phyloP scores from a whole-genome alignment of 1,139 yeast species.

The Nadsonia commutata region DNA sequence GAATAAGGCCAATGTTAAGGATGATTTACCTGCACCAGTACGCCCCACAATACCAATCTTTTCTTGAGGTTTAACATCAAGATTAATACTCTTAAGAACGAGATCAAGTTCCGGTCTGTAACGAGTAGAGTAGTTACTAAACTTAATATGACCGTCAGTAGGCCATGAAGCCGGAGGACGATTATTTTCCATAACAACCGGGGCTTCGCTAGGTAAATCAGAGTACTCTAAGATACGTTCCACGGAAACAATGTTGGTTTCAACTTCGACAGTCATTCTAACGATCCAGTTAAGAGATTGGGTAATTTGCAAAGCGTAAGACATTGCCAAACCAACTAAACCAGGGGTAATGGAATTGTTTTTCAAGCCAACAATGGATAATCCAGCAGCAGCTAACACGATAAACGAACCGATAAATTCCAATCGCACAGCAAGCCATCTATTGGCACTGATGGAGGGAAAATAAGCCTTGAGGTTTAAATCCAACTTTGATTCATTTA shows the following conservation, averaged over 20 bases:
- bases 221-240: constrained; percentile 90
- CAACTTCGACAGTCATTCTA: constrained; percentile 95
- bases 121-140: constrained; percentile 64
- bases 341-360: constrained; percentile 71
- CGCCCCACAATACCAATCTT: constrained; percentile 84
- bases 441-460: constrained; percentile 85
- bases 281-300: constrained; percentile 95
- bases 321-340: constrained; percentile 80
- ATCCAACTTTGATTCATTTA: constrained; percentile 70
- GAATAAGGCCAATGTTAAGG: constrained; percentile 77
- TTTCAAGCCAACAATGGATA: constrained; percentile 55
- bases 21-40: constrained; percentile 95
- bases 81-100: constrained; percentile 56
- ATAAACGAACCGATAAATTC: constrained; percentile 83
- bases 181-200: constrained; percentile 49
- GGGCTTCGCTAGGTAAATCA: constrained; percentile 62
- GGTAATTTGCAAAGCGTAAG: constrained; percentile 84
- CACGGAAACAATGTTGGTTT: constrained; percentile 90
- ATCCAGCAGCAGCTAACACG: constrained; percentile 72
- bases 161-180: constrained; percentile 79
- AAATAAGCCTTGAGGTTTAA: constrained; percentile 81
- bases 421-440: constrained; percentile 92
- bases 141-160: constrained; percentile 49
- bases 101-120: constrained; percentile 77
- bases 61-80: constrained; percentile 60